Evolutionary conservation across 306 rosid genomes (phyloP), one percentile per base, ranked within the genome.

Genomic region (Rosa chinensis): DNA sequence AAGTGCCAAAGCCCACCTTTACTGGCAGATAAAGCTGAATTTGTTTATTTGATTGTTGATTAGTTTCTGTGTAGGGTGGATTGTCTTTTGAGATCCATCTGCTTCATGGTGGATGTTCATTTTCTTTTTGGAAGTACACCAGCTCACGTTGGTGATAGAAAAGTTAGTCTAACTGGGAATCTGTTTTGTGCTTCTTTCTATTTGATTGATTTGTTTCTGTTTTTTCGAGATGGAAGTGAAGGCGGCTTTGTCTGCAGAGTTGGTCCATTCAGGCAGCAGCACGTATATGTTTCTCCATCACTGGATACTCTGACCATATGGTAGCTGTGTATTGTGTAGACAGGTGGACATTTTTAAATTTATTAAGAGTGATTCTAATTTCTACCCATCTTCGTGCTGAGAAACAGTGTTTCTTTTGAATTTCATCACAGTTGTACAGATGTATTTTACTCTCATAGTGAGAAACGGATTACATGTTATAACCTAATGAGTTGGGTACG

Each of bases 141-240:
- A 74, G 77, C 23, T 55, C 16, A 13, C 14, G 23, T 13, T 39
- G 44, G 78, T 13, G 69, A 53, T 75, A 75, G 25, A 21, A 56
- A 56, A 13, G 42, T 74, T 52, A 1, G 8, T 73, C 45, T 11
- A 40, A 21, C 48, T 13, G 25, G 48, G 28, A 55, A 17, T 40
- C 14, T 73, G 47, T 55, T 55, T 6, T 55, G 49, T 20, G 17
- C 16, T 39, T 37, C n/a, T 37, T 49, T 52, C 66, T 53, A 17
- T 59, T 74, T 28, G 8, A 63, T 42, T 58, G 20, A 53, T 25
- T 25, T 59, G 56, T 4, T 40, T 21, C 52, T 40, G 66, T 13
- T 6, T 44, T 52, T 37, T 53, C 0, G 18, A 73, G n/a, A 73
- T 53, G 14, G 10, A 37, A 53, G 23, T 50, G 77, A 61, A 37